Percentiles rank a stretch among this genome's conserved stretches.
Conservation (phyloP, 225 moss, liverwort and hornwort genomes). For the Marchantia paleacea region DNA sequence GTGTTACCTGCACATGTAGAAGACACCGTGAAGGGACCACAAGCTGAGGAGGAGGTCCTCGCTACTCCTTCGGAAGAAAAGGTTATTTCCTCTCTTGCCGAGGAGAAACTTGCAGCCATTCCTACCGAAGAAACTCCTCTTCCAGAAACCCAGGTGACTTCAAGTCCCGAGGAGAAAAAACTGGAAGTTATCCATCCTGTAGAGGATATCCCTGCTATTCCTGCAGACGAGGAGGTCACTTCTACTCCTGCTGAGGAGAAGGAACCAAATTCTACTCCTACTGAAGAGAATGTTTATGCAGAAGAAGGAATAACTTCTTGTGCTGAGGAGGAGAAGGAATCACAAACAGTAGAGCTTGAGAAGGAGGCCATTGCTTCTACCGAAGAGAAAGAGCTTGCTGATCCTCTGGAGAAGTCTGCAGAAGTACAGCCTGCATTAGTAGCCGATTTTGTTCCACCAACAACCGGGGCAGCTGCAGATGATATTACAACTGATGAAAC, state of each 20-base stretch:
- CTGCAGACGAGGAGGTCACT: not conserved
- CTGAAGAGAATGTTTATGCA: not conserved
- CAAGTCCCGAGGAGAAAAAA: no score
- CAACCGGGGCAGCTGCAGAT: no score
- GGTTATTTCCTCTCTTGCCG: no score
- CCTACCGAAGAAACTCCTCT: no score
- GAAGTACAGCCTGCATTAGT: not conserved
- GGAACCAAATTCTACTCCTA: not conserved
- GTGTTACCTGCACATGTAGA: not conserved
- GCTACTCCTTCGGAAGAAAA: no score
- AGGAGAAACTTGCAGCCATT: no score
- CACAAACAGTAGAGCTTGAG: no score
- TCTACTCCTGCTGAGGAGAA: constrained; percentile 1
- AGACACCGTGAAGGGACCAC: not conserved
- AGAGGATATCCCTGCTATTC: not conserved
- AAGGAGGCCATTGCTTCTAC: not conserved
- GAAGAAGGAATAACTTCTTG: not conserved
- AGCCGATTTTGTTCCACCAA: no score
- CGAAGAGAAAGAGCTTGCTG: not conserved
- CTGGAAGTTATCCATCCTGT: not conserved
- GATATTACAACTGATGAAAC: no score
- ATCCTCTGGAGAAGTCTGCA: not conserved
- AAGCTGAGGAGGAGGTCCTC: not conserved
- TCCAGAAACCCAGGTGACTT: no score
- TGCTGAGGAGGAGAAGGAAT: not conserved